Percentiles rank a stretch among this genome's conserved stretches.
These are phyloP conservation scores for Triglochin maritima DNA, from an alignment of 106 monocot genomes.

Conservation along the genomic window DNA sequence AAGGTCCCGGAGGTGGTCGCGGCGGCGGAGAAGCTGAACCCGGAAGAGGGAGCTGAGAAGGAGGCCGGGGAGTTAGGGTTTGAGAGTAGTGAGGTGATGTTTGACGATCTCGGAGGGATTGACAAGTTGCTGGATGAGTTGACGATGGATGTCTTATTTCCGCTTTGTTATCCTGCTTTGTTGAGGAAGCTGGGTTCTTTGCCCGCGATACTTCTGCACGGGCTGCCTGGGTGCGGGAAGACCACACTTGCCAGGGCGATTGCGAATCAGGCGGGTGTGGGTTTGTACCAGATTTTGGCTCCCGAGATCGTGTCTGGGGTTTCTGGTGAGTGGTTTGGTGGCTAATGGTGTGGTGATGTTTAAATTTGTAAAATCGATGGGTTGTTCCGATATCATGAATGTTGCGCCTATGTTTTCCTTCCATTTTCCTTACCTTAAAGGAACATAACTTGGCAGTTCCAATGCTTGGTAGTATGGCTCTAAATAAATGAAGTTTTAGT, in stretches of 20 bases:
- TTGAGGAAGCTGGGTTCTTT: conserved; percentile 52
- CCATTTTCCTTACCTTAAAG: background rate
- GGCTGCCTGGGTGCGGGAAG: conserved; percentile 94
- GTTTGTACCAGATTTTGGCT: conserved; percentile 82
- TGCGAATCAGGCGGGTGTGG: conserved; percentile 84
- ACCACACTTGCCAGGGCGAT: conserved; percentile 89
- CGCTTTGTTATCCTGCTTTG: conserved; percentile 65
- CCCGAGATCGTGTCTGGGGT: conserved; percentile 75
- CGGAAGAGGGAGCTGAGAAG: background rate
- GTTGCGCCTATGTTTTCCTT: background rate
- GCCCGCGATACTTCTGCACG: conserved; percentile 69
- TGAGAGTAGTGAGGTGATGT: conserved; percentile 38
- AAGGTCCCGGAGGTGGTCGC: conserved; percentile 3
- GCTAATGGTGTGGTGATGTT: no score
- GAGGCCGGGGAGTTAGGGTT: conserved; percentile 1
- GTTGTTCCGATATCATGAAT: no score
- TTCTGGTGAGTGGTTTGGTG: conserved; percentile 47
- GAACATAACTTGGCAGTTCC: background rate
- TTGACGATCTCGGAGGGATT: conserved; percentile 82
- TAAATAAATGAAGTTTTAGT: no score
- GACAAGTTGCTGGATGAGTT: conserved; percentile 56
- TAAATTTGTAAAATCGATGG: no score
- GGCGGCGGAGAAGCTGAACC: conserved; percentile 4
- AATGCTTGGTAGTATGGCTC: background rate
- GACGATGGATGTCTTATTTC: conserved; percentile 75